Base-by-base conservation (phyloP, 176 grass and related monocot species). In the Chloris gayana region DNA sequence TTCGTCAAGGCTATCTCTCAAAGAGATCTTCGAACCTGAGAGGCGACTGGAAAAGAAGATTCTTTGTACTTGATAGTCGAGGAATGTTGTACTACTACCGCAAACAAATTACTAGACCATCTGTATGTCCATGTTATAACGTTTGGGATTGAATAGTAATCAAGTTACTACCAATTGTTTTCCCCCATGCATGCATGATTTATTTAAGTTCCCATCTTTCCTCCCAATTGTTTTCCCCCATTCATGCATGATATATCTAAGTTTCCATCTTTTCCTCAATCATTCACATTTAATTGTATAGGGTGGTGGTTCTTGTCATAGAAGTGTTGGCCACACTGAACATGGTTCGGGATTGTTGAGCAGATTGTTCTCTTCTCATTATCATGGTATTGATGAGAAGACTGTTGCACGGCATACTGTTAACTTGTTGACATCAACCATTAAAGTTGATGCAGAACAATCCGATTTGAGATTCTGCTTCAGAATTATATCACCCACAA, bases 21-120 rank as follows among this genome's bases (percentile, higher is more conserved):
- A 99, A 99, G 79, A 87, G 96, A 70, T 99, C 96, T 21, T 93
- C 96, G 73, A 99, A 93, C 64, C 42, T 99, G 75, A 95, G 96
- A 95, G 96, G 79, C 10, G 96, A 99, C 80, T 95, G 96, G 96
- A 99, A 95, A 85, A 90, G 96, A 91, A 90, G 96, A n/a, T 99
- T 95, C 69, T 99, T 99, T 84, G 93, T 99, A 78, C 92, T 99
- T 62, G 96, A 99, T 89, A 99, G 93, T 73, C 90, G 87, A 89
- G 96, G 96, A 84, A 99, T 93, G 89, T 79, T 99, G 84, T 99
- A 93, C 85, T 99, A 99, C 81, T 99, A 99, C 78, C 90, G 90
- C 80, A 99, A 93, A 70, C 90, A 99, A 78, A 90, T 87, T 83
- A 93, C 62, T 76, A 91, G 89, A 82, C 84, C 93, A 87, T 87